Percentiles rank a stretch among this genome's conserved stretches.
phyloP scores from a whole-genome alignment of 192 early-diverging fungal species.

The Rhizoclosmatium sp. region DNA sequence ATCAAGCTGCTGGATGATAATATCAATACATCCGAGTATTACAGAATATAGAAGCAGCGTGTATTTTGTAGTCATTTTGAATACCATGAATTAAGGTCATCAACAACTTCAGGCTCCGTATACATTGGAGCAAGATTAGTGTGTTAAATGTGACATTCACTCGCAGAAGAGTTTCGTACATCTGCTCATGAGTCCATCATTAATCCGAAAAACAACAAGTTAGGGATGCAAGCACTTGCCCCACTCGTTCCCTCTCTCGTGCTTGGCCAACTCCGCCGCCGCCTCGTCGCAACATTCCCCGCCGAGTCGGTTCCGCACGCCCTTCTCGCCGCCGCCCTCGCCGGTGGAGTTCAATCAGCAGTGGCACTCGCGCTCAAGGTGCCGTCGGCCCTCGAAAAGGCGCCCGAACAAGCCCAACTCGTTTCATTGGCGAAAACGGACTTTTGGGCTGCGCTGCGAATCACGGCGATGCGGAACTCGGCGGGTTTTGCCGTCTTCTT shows the following conservation, averaged over 20 bases:
- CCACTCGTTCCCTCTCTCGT: conserved; percentile 6
- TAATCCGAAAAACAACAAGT: too few species aligned
- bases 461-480: conserved; percentile 4
- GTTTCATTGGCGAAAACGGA: neutral
- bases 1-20: too few species aligned
- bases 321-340: neutral
- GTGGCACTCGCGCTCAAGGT: neutral
- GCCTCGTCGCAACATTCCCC: neutral
- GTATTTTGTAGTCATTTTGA: too few species aligned
- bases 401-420: conserved; percentile 7
- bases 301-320: neutral
- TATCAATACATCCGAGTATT: too few species aligned
- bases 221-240: neutral
- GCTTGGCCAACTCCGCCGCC: conserved; percentile 21
- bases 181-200: too few species aligned
- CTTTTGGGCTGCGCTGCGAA: neutral
- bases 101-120: too few species aligned
- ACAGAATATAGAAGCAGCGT: too few species aligned
- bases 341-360: neutral
- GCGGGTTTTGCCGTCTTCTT: conserved; percentile 30
- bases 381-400: conserved; percentile 1
- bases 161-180: too few species aligned
- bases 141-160: too few species aligned
- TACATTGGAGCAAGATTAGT: too few species aligned
- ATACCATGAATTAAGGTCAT: too few species aligned